Conservation (phyloP, 2,329 filamentous ascomycete genomes). For the Nannizziopsis arthrosporioides region DNA sequence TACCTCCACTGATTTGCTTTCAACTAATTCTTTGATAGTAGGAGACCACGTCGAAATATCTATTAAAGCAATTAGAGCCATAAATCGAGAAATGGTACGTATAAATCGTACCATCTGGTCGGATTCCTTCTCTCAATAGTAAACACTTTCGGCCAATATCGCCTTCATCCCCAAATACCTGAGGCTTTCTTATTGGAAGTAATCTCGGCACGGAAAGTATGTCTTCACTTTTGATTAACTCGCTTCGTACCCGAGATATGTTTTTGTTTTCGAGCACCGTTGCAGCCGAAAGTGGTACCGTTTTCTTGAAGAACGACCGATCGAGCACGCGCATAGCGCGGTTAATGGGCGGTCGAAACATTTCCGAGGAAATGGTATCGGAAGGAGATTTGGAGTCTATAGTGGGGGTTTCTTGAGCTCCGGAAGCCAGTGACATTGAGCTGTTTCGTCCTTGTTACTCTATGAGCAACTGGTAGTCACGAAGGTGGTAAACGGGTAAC, state of each 20-base stretch:
- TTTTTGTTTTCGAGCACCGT: slow-evolving; percentile 62
- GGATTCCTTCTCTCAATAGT: slow-evolving; percentile 29
- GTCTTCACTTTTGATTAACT: slow-evolving; percentile 54
- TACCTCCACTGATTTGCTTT: slow-evolving; percentile 56
- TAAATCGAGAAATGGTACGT: neutral
- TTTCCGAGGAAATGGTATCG: slow-evolving; percentile 20
- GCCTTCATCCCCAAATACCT: slow-evolving; percentile 32
- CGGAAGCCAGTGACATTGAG: slow-evolving; percentile 8
- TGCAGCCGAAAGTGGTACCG: slow-evolving; percentile 64
- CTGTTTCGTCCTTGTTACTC: neutral
- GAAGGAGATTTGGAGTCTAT: neutral
- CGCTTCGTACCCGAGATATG: slow-evolving; percentile 59
- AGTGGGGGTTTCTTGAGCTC: neutral
- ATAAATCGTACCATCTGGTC: slow-evolving; percentile 28
- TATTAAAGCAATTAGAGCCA: slow-evolving; percentile 28
- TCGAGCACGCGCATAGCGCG: slow-evolving; percentile 71
- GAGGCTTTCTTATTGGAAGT: slow-evolving; percentile 51
- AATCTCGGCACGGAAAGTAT: slow-evolving; percentile 54
- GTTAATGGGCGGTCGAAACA: slow-evolving; percentile 71
- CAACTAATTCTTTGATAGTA: slow-evolving; percentile 55
- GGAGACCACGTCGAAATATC: slow-evolving; percentile 65
- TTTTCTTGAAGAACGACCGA: slow-evolving; percentile 68
- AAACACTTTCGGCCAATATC: slow-evolving; percentile 31
- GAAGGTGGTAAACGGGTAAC: no score
- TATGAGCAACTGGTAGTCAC: no score